These are phyloP conservation scores for Trametes sp. DNA, from an alignment of 1,284 basidiomycete species.

Conservation along the genomic window DNA sequence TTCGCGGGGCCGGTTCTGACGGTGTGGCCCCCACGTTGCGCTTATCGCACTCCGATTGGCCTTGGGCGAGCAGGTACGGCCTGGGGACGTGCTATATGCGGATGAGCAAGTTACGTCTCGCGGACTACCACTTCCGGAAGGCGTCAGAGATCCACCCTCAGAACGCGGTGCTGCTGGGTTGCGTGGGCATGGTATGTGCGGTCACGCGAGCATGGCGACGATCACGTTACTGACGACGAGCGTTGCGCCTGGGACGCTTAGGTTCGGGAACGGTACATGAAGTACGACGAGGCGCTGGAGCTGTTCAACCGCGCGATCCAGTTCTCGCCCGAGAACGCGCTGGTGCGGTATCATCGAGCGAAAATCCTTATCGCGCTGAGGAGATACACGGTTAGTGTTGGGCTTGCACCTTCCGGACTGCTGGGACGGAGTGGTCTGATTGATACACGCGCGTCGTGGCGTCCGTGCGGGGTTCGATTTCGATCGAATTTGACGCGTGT, in stretches of 20 bases:
- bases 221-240: conserved; percentile 36
- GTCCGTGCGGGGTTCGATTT: conserved; percentile 38
- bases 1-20: conserved; percentile 14
- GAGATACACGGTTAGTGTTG: conserved; percentile 77
- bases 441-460: conserved; percentile 40
- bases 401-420: conserved; percentile 26
- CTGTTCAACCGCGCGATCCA: conserved; percentile 82
- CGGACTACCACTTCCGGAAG: conserved; percentile 93
- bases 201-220: conserved; percentile 22
- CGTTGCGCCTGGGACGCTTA: conserved; percentile 42
- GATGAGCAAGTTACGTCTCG: conserved; percentile 88
- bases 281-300: conserved; percentile 75
- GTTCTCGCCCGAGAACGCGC: conserved; percentile 82
- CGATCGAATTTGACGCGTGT: background rate
- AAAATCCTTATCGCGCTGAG: conserved; percentile 86
- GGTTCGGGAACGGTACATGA: conserved; percentile 84
- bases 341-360: conserved; percentile 90
- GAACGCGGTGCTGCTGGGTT: conserved; percentile 90
- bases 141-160: conserved; percentile 90
- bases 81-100: conserved; percentile 93
- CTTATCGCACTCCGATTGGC: conserved; percentile 11
- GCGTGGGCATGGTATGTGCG: conserved; percentile 85
- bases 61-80: conserved; percentile 79
- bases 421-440: conserved; percentile 35
- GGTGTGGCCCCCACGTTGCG: conserved; percentile 1